These are phyloP conservation scores for Leishmania turanica DNA, from an alignment of 208 protist species.

Conservation along the genomic window DNA sequence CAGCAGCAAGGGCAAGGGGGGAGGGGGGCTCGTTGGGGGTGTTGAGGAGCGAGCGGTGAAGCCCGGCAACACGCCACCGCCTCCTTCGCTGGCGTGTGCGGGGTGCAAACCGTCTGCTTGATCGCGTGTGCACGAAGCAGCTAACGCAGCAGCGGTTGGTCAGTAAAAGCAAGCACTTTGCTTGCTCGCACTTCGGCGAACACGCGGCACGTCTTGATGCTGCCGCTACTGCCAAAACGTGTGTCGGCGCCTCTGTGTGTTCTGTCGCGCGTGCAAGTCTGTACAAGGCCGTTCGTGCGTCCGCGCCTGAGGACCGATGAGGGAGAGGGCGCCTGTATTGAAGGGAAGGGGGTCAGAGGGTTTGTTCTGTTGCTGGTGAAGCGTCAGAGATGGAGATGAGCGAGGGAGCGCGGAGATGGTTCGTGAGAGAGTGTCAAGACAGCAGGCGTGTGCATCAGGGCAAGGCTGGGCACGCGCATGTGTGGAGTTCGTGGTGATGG, in stretches of 20 bases:
- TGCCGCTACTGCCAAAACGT: not conserved
- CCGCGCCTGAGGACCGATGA: not conserved
- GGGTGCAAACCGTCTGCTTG: not conserved
- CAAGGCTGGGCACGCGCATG: not conserved
- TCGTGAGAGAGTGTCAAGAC: not conserved
- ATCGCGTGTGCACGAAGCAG: not conserved
- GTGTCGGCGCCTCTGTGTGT: not conserved
- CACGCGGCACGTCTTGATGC: not conserved
- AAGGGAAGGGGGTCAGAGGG: not conserved
- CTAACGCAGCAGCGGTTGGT: not conserved
- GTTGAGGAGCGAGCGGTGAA: conserved; percentile 1
- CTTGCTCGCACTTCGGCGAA: not conserved
- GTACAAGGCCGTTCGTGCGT: not conserved
- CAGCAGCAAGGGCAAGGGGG: not conserved
- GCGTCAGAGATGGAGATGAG: not conserved
- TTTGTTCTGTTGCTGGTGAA: not conserved
- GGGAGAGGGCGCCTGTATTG: not conserved
- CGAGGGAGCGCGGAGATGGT: not conserved
- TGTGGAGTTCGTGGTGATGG: not conserved
- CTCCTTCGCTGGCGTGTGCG: not conserved
- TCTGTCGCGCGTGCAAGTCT: not conserved
- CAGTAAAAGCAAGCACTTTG: not conserved
- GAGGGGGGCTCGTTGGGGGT: not conserved
- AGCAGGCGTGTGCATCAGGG: not conserved
- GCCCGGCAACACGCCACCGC: conserved; percentile 12